Conservation (phyloP, 139 green algal species). For the Pseudopediastrum boryanum region DNA sequence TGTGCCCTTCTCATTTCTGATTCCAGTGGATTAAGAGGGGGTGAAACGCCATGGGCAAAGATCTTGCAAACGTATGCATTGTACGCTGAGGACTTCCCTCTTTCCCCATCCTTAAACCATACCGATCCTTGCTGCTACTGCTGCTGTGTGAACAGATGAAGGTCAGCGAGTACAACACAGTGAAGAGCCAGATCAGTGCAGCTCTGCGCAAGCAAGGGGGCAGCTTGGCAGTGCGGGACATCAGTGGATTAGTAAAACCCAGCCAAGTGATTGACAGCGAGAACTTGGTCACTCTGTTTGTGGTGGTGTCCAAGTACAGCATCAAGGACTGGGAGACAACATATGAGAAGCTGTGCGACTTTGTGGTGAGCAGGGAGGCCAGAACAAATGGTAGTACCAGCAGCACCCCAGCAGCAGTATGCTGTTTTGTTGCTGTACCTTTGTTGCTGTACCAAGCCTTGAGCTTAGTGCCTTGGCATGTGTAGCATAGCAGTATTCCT, state of each 20-base stretch:
- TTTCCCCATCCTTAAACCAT: no score
- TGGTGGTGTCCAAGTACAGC: constrained; percentile 84
- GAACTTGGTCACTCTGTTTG: constrained; percentile 91
- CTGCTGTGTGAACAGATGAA: constrained; percentile 57
- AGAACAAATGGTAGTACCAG: no score
- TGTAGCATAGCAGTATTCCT: no score
- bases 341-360: constrained; percentile 93
- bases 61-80: no score
- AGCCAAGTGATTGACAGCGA: constrained; percentile 82
- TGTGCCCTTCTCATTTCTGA: no score
- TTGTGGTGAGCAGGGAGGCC: constrained; percentile 83
- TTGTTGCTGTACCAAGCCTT: no score
- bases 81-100: no score
- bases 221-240: constrained; percentile 83
- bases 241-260: constrained; percentile 64
- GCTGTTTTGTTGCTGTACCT: no score
- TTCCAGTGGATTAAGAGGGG: no score
- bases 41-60: no score
- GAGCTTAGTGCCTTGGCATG: no score
- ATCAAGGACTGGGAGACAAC: constrained; percentile 82
- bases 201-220: constrained; percentile 83
- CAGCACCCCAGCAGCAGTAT: no score
- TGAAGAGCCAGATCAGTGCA: constrained; percentile 77
- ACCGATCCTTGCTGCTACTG: not conserved
- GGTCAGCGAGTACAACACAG: constrained; percentile 83